Base-by-base conservation (phyloP, 768 basidiomycete species). In the Galerina sulciceps region DNA sequence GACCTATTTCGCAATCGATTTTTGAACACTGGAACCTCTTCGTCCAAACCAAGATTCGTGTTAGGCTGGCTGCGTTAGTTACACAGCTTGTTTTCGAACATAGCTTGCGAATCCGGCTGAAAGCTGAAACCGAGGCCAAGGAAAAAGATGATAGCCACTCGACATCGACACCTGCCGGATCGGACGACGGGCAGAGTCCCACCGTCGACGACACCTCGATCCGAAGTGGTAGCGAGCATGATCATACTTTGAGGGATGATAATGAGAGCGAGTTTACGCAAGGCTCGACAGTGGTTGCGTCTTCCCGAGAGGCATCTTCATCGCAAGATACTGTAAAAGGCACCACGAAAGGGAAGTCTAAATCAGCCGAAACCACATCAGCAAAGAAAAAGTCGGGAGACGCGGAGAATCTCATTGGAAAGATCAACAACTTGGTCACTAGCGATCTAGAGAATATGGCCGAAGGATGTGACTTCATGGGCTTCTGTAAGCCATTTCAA, bases 71-170 rank as follows among this genome's bases (percentile, higher is more conserved):
- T 66, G 79, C 67, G 6, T 67, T 81, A 31, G 59, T 80, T 49
- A 77, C 77, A 0, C 72, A 81, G 58, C 71, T 79, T 14, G 62
- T 80, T 17, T 79, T 79, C 48, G 77, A 79, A 44, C 80, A 81
- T 54, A 72, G 76, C 11, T 78, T 93, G 9, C 81, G 86, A 23
- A 84, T 91, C 44, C 80, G 89, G 22, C 76, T 87, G 73, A 85
- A 83, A 57, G 80, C 85, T 22, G 76, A 75, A 55, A 26, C 26
- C 8, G 26, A 31, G 26, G 26, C 26, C 26, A 31, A 4, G 26
- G 26, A 31, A 31, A 31, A 4, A 31, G 26, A 5, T 31, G 26
- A 31, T 31, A 31, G 26, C 26, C 20, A 20, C 14, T n/a, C 47
- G 52, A 10, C 23, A 44, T n/a, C 40, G 22, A 14, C 23, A 46